Percentiles rank a stretch among this genome's conserved stretches.
Conservation (phyloP, 805 yeast genomes). For the Saturnispora halmiae region DNA sequence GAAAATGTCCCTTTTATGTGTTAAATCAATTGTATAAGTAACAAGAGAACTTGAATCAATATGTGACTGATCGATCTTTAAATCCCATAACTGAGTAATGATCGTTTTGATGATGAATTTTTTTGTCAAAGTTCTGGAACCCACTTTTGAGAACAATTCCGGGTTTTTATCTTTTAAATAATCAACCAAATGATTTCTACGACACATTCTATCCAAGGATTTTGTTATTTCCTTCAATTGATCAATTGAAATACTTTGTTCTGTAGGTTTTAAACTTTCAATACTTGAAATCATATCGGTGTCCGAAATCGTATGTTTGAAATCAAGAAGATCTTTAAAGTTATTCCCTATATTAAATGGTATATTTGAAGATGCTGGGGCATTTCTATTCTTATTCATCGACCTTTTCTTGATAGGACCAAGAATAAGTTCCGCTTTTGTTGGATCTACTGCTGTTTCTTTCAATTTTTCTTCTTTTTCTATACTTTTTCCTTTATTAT, state of each 20-base stretch:
- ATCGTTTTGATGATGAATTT: slow-evolving; percentile 18
- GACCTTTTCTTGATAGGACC: slow-evolving; percentile 20
- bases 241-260: slow-evolving; percentile 15
- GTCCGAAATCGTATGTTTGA: slow-evolving; percentile 19
- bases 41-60: slow-evolving; percentile 7
- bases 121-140: slow-evolving; percentile 13
- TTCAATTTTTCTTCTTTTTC: background rate
- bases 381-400: slow-evolving; percentile 3
- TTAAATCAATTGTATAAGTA: slow-evolving; percentile 20
- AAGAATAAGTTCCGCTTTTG: slow-evolving; percentile 18
- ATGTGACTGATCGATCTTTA: slow-evolving; percentile 14
- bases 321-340: slow-evolving; percentile 24
- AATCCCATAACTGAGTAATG: slow-evolving; percentile 22
- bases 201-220: slow-evolving; percentile 11
- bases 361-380: background rate
- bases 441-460: slow-evolving; percentile 11
- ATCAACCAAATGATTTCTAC: slow-evolving; percentile 13
- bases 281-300: slow-evolving; percentile 22
- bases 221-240: slow-evolving; percentile 14
- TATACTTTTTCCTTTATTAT: background rate
- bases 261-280: slow-evolving; percentile 24
- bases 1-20: slow-evolving; percentile 25
- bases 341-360: slow-evolving; percentile 25
- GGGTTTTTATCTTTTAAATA: slow-evolving; percentile 13
- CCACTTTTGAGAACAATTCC: background rate